Evolutionary conservation across 169 alveolate species (phyloP), one percentile per base, ranked within the genome.

Genomic region (Plasmodium relictum): DNA sequence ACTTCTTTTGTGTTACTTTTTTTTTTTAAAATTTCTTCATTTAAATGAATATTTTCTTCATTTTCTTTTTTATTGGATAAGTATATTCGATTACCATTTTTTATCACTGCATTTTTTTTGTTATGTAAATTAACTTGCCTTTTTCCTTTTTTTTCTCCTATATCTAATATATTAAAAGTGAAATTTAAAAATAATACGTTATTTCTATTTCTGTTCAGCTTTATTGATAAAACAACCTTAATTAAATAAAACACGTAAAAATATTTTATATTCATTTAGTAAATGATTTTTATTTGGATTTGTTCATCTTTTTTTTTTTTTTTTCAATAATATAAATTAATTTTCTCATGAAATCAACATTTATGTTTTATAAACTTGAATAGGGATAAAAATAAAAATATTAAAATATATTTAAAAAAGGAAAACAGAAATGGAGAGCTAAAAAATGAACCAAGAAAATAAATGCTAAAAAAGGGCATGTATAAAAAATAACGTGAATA

Each of bases 11-110:
- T 66, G 3, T 22, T 39, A 5, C 63, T 10, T 41, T 78, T 78
- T 44, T 65, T 78, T 26, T 26, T 48, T 42, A 78, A 78, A 45
- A 78, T 78, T 24, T 78, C 76, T 7, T 65, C 89, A 63, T 42
- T 69, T 52, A 16, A 7, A n/a, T 10, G 20, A 48, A 24, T 16
- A 54, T 20, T 22, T n/a, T 14, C 70, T 7, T 24, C 70, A 22
- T 61, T 18, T 3, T 24, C 20, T 12, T 61, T 10, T 24, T 61
- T 20, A 8, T 61, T 14, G 20, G 7, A 22, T 6, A 7, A 59
- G 22, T 22, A 2, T 20, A 10, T 59, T 16, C 1, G 0, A 52
- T 9, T 52, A 52, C 12, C 39, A 31, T 2, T 31, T 31, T 31
- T 31, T 31, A 31, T 31, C 39, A 31, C 39, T 31, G 39, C 3